Evolutionary conservation across 768 basidiomycete species (phyloP), one percentile per base, ranked within the genome.

Genomic region (Tricholoma sp.): DNA sequence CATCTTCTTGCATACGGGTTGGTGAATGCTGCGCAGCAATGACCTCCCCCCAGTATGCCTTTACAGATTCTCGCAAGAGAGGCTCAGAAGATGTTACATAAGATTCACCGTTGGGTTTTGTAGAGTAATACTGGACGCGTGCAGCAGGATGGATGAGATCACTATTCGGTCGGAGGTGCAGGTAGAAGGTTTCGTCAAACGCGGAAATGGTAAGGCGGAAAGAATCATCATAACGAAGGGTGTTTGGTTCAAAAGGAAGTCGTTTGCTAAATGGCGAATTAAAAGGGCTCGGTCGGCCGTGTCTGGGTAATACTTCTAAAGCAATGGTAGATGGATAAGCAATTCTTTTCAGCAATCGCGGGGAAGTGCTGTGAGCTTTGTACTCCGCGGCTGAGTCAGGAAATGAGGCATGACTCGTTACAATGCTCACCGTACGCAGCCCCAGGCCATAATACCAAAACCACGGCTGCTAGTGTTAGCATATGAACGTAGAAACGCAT

Each of bases 111-210:
- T 82, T 76, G 14, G 81, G 65, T 7, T 68, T 68, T 19, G 74
- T 76, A n/a, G 74, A 71, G 67, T 83, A 84, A 71, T 86, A 86
- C 52, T 80, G 82, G 56, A 91, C 78, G 41, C 85, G 82, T 1
- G 91, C 91, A 53, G 86, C 81, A 43, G 90, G 85, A 66, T 92
- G 89, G 52, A 93, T 75, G 59, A 94, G 82, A 60, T 89, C 75
- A 60, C 87, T 82, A 66, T 90, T 91, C 7, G 91, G 91, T 16
- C 81, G 82, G 50, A 94, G 76, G 64, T 92, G 87, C 46, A 94
- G 78, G 66, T 86, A 76, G 65, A 84, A 88, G 24, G 76, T 80
- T 41, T 87, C 79, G 60, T 79, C 78, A 63, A 86, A 87, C 9
- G 84, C 86, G 43, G 83, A 77, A 52, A 91, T 71, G 27, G 81